These are phyloP conservation scores for Sugiyamaella castrensis DNA, from an alignment of 1,139 yeast genomes.

Conservation along the genomic window DNA sequence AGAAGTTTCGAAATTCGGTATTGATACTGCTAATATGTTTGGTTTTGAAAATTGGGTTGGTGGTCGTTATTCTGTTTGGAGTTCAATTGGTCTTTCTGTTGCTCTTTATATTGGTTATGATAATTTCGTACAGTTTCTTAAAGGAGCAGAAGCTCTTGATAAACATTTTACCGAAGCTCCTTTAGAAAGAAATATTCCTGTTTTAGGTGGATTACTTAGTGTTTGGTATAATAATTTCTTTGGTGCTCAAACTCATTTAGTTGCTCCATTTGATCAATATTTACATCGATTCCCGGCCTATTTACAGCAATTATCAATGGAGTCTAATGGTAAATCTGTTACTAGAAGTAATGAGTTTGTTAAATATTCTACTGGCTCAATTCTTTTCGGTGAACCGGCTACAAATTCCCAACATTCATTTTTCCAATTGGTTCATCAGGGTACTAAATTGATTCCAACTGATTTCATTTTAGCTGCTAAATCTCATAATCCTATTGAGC, in stretches of 20 bases:
- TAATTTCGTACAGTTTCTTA: slow-evolving; percentile 83
- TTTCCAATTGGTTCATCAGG: slow-evolving; percentile 99
- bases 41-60: slow-evolving; percentile 99
- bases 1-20: slow-evolving; percentile 92
- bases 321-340: slow-evolving; percentile 97
- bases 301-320: slow-evolving; percentile 98
- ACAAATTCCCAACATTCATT: slow-evolving; percentile 98
- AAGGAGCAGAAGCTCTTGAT: slow-evolving; percentile 98
- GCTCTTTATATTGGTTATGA: slow-evolving; percentile 94
- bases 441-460: slow-evolving; percentile 94
- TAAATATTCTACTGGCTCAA: slow-evolving; percentile 92
- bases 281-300: slow-evolving; percentile 99
- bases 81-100: slow-evolving; percentile 94
- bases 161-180: slow-evolving; percentile 82
- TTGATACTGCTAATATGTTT: slow-evolving; percentile 96
- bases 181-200: slow-evolving; percentile 86
- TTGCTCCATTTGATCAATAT: slow-evolving; percentile 98
- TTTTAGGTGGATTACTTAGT: slow-evolving; percentile 84
- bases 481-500: slow-evolving; percentile 95
- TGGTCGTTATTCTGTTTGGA: slow-evolving; percentile 99
- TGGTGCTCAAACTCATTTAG: slow-evolving; percentile 97
- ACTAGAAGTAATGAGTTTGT: slow-evolving; percentile 89
- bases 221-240: slow-evolving; percentile 98
- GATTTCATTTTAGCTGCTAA: slow-evolving; percentile 96
- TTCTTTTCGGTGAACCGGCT: slow-evolving; percentile 97